Conservation (phyloP, 2,329 filamentous ascomycete genomes). For the Paracorniculantispora psalliotae region DNA sequence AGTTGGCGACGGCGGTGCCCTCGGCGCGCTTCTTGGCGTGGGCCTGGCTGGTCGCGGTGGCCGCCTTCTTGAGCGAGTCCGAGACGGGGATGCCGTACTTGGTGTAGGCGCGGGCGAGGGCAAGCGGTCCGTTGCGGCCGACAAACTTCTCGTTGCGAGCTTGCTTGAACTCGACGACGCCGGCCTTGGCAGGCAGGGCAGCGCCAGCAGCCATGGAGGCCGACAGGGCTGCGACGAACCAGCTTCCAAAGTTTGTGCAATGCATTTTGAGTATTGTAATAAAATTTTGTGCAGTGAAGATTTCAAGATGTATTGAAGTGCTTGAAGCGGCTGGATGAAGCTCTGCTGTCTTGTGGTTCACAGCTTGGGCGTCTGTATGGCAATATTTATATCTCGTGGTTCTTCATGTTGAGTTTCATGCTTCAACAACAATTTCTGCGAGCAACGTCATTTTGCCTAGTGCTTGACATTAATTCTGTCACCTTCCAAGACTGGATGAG, state of each 20-base stretch:
- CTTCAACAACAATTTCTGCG: too few species aligned
- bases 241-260: constrained; percentile 7
- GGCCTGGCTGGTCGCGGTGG: constrained; percentile 42
- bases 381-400: too few species aligned
- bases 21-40: constrained; percentile 16
- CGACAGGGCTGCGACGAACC: constrained; percentile 1
- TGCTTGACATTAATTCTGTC: not conserved
- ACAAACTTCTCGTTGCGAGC: constrained; percentile 18
- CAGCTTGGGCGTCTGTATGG: too few species aligned
- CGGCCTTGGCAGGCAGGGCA: constrained; percentile 7
- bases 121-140: constrained; percentile 24
- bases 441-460: not conserved
- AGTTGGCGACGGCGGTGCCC: constrained; percentile 6
- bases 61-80: constrained; percentile 32
- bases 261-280: not conserved
- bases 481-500: not conserved
- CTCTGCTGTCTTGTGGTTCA: not conserved
- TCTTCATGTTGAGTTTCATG: too few species aligned
- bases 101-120: constrained; percentile 30
- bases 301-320: not conserved
- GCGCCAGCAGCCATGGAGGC: constrained; percentile 13
- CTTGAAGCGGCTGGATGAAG: not conserved
- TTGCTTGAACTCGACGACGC: constrained; percentile 2
- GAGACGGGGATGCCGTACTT: constrained; percentile 39
- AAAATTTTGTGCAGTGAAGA: not conserved